These are phyloP conservation scores for Silene uniflora DNA, from an alignment of 148 eudicot species.

Conservation along the genomic window DNA sequence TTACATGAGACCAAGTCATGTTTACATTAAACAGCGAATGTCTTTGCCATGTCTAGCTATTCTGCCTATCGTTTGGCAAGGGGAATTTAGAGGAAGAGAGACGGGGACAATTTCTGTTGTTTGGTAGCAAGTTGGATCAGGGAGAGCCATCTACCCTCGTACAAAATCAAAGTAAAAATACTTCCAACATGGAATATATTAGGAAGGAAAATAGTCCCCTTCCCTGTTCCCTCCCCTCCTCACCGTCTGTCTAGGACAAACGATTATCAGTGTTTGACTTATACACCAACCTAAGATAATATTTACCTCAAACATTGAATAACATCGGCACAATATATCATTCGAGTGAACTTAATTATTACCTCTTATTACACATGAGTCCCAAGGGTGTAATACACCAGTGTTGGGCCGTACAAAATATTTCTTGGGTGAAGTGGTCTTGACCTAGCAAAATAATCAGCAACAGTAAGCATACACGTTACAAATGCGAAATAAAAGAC, in stretches of 20 bases:
- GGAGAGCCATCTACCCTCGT: no score
- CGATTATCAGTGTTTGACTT: not conserved
- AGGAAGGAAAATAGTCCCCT: no score
- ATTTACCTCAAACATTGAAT: not conserved
- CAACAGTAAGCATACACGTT: conserved; percentile 1
- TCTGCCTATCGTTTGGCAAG: not conserved
- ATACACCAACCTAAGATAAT: not conserved
- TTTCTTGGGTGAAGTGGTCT: conserved; percentile 91
- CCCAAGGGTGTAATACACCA: conserved; percentile 86
- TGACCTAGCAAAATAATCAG: conserved; percentile 51
- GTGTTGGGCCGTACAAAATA: conserved; percentile 92
- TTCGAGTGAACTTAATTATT: conserved; percentile 14
- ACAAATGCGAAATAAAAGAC: not conserved
- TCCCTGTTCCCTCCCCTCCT: no score
- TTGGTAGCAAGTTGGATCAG: no score
- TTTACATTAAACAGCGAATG: not conserved
- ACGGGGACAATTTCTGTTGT: no score
- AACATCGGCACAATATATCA: not conserved
- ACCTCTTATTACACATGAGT: conserved; percentile 85
- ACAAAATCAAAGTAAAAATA: no score
- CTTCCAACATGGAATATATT: no score
- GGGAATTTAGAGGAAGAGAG: no score
- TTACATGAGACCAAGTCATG: not conserved
- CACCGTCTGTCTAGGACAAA: no score
- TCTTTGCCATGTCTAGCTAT: not conserved